Base-by-base conservation (phyloP, 2,329 filamentous ascomycete species). In the Onygenales sp. region DNA sequence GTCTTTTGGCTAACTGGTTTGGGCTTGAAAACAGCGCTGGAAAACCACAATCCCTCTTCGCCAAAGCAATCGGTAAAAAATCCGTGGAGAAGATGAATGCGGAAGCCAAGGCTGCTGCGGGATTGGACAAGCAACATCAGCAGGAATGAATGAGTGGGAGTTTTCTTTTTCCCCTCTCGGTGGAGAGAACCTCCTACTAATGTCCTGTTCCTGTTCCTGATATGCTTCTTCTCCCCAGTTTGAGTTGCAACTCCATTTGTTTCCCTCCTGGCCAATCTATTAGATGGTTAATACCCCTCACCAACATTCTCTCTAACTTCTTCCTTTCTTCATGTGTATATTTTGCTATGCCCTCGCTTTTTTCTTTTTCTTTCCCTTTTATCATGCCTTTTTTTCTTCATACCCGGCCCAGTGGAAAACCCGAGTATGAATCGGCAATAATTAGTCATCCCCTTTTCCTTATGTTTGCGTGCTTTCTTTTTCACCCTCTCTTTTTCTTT, bases 21-120 rank as follows among this genome's bases (percentile, higher is more conserved):
- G 10, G 58, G 57, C 43, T 4, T 42, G 6, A 32, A 27, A 17
- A 42, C 45, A 72, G 68, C 59, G 67, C 63, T 52, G 67, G 65
- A 58, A 70, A 71, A 55, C 72, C 72, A 8, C 71, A 75, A 60
- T 72, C 68, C 1, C 65, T 76, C 17, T 75, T 75, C 57, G 71
- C 73, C 39, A 75, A 75, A 58, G 63, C 61, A 2, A 63, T 74
- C 7, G 69, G 69, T 57, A 73, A 73, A 66, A 73, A 73, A 63
- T 70, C 65, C 55, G 70, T 70, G 51, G 69, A 73, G 55, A 70
- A 72, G 59, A 58, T 59, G 53, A 58, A 50, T 32, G 50, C 27
- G 21, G 58, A 58, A 47, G 2, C 11, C 33, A 49, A 41, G 31
- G 17, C 21, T 27, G 21, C 21, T 2, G 21, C 11, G 9, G 46